phyloP scores from a whole-genome alignment of 2,329 filamentous ascomycete species.

The Trichoderma koningii region DNA sequence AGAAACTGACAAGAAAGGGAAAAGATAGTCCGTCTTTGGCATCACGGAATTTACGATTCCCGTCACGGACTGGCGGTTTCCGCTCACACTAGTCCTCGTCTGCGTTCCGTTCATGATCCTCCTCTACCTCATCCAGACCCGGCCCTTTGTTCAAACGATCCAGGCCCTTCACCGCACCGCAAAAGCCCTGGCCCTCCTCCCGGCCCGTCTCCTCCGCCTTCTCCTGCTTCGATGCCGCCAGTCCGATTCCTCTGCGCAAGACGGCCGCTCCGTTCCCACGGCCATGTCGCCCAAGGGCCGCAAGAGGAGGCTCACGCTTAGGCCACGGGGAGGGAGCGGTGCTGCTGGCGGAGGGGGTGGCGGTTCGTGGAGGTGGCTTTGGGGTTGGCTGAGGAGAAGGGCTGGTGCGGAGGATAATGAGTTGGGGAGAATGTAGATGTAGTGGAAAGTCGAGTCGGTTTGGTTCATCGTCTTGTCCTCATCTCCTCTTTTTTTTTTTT shows the following conservation, averaged over 20 bases:
- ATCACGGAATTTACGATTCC: constrained; percentile 51
- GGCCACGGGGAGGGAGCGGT: constrained; percentile 17
- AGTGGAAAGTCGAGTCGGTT: no score
- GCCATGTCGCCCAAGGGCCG: constrained; percentile 24
- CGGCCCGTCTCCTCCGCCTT: background rate
- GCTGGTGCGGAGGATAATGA: constrained; percentile 13
- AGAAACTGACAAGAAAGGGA: background rate
- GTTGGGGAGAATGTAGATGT: constrained; percentile 17
- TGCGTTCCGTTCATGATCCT: constrained; percentile 54
- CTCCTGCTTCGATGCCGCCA: background rate
- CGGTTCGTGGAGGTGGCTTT: background rate
- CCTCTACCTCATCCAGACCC: constrained; percentile 49
- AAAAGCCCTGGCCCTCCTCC: background rate
- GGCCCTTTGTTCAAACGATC: constrained; percentile 39
- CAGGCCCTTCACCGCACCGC: constrained; percentile 27
- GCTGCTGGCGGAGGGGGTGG: background rate
- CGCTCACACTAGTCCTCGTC: constrained; percentile 65
- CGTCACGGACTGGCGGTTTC: constrained; percentile 49
- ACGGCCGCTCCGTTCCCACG: constrained; percentile 3
- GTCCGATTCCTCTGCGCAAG: background rate
- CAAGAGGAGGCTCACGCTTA: constrained; percentile 30
- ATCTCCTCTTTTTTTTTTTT: no score
- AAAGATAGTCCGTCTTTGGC: constrained; percentile 53
- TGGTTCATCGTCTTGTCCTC: no score
- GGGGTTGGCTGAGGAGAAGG: constrained; percentile 19